Conservation (phyloP, 2,329 filamentous ascomycete species). For the Colletotrichum ledebouriae region DNA sequence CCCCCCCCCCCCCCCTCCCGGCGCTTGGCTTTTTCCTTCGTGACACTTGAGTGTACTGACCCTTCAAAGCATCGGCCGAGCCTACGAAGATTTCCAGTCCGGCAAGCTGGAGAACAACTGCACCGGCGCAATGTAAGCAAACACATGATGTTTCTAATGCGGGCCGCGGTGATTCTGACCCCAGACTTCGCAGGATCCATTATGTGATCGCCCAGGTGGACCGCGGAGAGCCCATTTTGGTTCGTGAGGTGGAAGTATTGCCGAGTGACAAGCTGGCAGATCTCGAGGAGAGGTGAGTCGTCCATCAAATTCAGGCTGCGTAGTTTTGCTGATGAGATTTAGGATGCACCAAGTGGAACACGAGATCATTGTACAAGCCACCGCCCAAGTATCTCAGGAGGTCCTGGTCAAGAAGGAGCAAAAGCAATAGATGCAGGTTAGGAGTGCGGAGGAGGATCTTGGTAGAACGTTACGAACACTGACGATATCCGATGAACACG, state of each 20-base stretch:
- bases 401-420: constrained; percentile 46
- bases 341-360: constrained; percentile 85
- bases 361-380: constrained; percentile 82
- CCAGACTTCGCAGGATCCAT: constrained; percentile 70
- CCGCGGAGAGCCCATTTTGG: constrained; percentile 68
- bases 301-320: background rate
- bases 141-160: too few relatives aligned
- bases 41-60: background rate
- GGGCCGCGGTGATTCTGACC: background rate
- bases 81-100: constrained; percentile 78
- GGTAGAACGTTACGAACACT: background rate
- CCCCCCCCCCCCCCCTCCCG: too few relatives aligned
- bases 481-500: too few relatives aligned
- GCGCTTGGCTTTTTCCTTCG: background rate
- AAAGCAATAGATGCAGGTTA: background rate
- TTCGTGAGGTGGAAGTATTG: constrained; percentile 75
- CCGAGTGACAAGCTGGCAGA: constrained; percentile 66
- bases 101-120: constrained; percentile 74
- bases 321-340: background rate
- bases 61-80: constrained; percentile 72
- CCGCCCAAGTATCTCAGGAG: constrained; percentile 61
- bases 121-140: constrained; percentile 79
- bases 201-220: constrained; percentile 87
- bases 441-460: background rate
- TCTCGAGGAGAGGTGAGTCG: constrained; percentile 65